A percentile compares a stretch with the other conserved stretches of the same genome.
Conservation (phyloP, 2,329 filamentous ascomycete genomes). For the Bipolaris bicolor region DNA sequence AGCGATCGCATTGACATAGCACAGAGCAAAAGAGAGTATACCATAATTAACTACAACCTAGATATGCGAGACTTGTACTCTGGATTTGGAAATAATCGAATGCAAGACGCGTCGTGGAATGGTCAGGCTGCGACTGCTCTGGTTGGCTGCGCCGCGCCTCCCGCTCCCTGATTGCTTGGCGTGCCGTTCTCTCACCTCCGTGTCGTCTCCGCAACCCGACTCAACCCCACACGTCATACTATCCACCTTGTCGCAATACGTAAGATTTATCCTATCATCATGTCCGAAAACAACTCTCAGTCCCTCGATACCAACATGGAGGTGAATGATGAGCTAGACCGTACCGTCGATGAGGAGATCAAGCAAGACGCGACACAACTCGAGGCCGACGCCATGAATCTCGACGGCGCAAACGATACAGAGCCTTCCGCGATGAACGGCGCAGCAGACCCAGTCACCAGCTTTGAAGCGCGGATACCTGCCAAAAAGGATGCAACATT, state of each 20-base stretch:
- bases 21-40: neutral
- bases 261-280: constrained; percentile 24
- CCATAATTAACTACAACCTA: neutral
- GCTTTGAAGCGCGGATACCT: constrained; percentile 68
- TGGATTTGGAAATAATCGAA: neutral
- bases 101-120: neutral
- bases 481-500: constrained; percentile 90
- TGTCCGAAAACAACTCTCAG: constrained; percentile 42
- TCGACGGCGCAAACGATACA: constrained; percentile 50
- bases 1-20: neutral
- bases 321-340: constrained; percentile 49
- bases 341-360: constrained; percentile 52
- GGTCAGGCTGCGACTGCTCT: neutral
- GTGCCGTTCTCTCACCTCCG: constrained; percentile 21
- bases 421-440: constrained; percentile 46
- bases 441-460: constrained; percentile 52
- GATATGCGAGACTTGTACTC: neutral
- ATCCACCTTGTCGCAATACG: constrained; percentile 7
- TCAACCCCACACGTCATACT: constrained; percentile 15
- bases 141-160: constrained; percentile 1
- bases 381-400: constrained; percentile 47
- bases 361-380: constrained; percentile 41
- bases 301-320: constrained; percentile 39
- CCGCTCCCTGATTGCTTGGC: constrained; percentile 17
- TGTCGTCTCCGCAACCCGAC: constrained; percentile 21